These are phyloP conservation scores for Funneliformis caledonium DNA, from an alignment of 371 early-diverging fungal species.

Conservation along the genomic window DNA sequence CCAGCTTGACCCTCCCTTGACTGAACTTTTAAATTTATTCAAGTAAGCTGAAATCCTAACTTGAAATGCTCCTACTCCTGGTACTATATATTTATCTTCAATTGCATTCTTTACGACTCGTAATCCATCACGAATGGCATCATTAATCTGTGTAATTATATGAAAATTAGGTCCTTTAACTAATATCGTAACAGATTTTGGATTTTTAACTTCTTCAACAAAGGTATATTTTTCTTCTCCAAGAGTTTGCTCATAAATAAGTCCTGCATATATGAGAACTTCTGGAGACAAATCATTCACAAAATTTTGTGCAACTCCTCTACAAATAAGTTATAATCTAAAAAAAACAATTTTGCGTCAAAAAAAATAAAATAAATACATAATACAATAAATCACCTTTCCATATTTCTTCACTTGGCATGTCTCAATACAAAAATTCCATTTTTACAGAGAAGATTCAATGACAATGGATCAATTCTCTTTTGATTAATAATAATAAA, in stretches of 20 bases:
- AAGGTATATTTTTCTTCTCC: too few relatives aligned
- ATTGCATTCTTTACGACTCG: too few relatives aligned
- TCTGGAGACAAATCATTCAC: conserved; percentile 93
- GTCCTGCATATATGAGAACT: conserved; percentile 93
- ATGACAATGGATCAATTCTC: conserved; percentile 99
- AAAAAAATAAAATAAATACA: background rate
- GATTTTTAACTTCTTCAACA: conserved; percentile 96
- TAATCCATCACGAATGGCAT: too few relatives aligned
- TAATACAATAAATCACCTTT: conserved; percentile 65
- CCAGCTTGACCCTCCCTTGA: conserved; percentile 96
- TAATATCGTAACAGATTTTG: conserved; percentile 94
- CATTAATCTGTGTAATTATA: conserved; percentile 94
- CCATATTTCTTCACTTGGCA: conserved; percentile 99
- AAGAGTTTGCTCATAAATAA: conserved; percentile 95
- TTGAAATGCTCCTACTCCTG: conserved; percentile 98
- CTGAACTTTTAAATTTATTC: conserved; percentile 82
- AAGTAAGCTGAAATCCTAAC: conserved; percentile 85
- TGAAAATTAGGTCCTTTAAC: conserved; percentile 96
- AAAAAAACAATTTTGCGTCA: background rate
- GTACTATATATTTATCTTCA: too few relatives aligned
- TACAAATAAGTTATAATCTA: conserved; percentile 94
- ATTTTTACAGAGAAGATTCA: conserved; percentile 97
- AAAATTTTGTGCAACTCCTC: conserved; percentile 97
- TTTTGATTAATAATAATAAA: conserved; percentile 99
- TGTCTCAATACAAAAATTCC: conserved; percentile 98